Evolutionary conservation across 2,329 filamentous ascomycete species (phyloP).

Genomic region (Fusarium denticulatum): DNA sequence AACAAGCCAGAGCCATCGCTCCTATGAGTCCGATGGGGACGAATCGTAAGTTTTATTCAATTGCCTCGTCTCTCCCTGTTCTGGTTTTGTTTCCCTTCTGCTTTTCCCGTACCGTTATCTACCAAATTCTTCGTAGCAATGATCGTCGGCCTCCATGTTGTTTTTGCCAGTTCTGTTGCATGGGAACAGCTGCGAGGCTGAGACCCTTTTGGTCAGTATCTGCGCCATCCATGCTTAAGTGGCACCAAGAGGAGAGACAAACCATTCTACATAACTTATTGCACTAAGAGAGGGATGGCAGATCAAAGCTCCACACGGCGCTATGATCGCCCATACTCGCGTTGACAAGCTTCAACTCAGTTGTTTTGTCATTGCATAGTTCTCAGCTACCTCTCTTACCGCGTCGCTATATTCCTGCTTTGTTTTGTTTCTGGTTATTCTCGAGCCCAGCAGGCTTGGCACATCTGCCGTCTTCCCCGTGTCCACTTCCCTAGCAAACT

Average conservation of each 20-base stretch:
- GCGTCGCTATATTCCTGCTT: background rate
- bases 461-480: slow-evolving; percentile 23
- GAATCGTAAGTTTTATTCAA: slow-evolving; percentile 42
- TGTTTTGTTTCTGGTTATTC: slow-evolving; percentile 5
- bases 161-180: slow-evolving; percentile 15
- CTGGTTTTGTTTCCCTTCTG: background rate
- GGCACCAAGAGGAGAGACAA: slow-evolving; percentile 24
- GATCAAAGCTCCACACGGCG: slow-evolving; percentile 14
- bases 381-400: background rate
- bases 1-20: slow-evolving; percentile 49
- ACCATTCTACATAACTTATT: slow-evolving; percentile 1
- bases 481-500: slow-evolving; percentile 35
- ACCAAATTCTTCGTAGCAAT: background rate
- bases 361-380: background rate
- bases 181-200: slow-evolving; percentile 30
- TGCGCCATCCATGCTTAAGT: slow-evolving; percentile 32
- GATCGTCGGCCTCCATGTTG: background rate
- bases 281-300: slow-evolving; percentile 13
- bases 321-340: background rate
- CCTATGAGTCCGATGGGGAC: slow-evolving; percentile 48
- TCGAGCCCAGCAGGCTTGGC: slow-evolving; percentile 29
- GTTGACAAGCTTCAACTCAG: slow-evolving; percentile 8
- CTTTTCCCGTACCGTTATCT: background rate
- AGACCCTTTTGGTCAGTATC: slow-evolving; percentile 15
- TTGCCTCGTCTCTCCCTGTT: slow-evolving; percentile 20